A percentile compares a stretch with the other conserved stretches of the same genome.
phyloP scores from a whole-genome alignment of 2,329 filamentous ascomycete species.

The Ascomycota sp. region DNA sequence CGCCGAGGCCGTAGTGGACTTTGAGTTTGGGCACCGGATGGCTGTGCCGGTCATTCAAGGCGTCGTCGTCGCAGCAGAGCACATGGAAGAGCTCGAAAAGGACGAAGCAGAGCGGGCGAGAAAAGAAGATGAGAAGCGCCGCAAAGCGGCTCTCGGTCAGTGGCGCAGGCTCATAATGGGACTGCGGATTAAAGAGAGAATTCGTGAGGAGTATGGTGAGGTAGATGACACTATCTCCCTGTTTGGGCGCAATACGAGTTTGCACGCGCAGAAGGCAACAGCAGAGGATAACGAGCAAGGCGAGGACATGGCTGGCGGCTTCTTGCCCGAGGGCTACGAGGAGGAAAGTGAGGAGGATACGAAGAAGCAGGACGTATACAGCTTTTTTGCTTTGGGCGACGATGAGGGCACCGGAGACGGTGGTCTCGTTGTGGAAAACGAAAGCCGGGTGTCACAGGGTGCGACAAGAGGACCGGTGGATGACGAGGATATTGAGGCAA shows the following conservation, averaged over 20 bases:
- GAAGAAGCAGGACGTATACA: constrained; percentile 15
- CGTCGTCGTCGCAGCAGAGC: constrained; percentile 69
- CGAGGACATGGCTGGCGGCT: constrained; percentile 38
- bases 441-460: not conserved
- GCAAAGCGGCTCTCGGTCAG: constrained; percentile 48
- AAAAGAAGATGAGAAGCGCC: constrained; percentile 69
- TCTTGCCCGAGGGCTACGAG: constrained; percentile 35
- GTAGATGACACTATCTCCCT: constrained; percentile 30
- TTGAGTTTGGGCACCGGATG: constrained; percentile 89
- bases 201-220: constrained; percentile 56
- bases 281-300: constrained; percentile 11
- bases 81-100: constrained; percentile 61
- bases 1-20: constrained; percentile 86
- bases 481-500: no score
- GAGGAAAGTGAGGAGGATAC: constrained; percentile 20
- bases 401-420: constrained; percentile 18
- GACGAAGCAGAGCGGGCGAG: constrained; percentile 55
- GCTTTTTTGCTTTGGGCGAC: constrained; percentile 26
- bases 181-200: constrained; percentile 58
- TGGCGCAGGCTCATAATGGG: constrained; percentile 86
- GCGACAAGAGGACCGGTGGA: no score
- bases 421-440: constrained; percentile 12
- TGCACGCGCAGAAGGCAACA: constrained; percentile 3
- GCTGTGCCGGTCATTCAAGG: constrained; percentile 83
- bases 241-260: constrained; percentile 26